phyloP scores from a whole-genome alignment of 2,329 filamentous ascomycete genomes.

The Colletotrichum sp. region DNA sequence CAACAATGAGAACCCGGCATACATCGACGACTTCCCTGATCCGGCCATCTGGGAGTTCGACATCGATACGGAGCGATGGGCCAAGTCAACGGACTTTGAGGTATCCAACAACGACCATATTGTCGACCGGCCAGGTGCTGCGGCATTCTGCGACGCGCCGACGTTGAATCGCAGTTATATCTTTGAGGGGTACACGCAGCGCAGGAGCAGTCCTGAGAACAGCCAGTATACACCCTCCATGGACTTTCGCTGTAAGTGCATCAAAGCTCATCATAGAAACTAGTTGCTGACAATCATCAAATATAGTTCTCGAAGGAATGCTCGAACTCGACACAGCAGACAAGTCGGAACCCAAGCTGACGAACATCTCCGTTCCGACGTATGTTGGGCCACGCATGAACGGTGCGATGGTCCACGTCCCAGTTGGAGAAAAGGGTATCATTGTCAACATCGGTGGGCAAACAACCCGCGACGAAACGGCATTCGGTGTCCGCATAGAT shows the following conservation, averaged over 20 bases:
- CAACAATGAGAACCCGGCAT: constrained; percentile 17
- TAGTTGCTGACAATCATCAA: neutral
- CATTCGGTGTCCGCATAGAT: neutral
- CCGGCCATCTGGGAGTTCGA: constrained; percentile 10
- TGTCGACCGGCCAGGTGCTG: constrained; percentile 19
- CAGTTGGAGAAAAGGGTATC: constrained; percentile 20
- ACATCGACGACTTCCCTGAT: constrained; percentile 8
- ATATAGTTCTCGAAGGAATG: constrained; percentile 19
- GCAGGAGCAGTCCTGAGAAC: constrained; percentile 17
- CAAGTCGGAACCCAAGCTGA: constrained; percentile 13
- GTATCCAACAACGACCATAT: constrained; percentile 12
- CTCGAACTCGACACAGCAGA: constrained; percentile 19
- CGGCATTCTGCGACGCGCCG: constrained; percentile 22
- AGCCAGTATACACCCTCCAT: neutral
- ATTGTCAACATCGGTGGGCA: constrained; percentile 23
- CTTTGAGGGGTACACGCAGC: constrained; percentile 23
- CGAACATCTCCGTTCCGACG: constrained; percentile 24
- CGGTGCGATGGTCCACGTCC: constrained; percentile 25
- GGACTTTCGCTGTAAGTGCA: constrained; percentile 15
- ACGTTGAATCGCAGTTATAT: constrained; percentile 21
- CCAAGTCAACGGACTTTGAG: neutral
- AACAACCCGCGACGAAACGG: constrained; percentile 13
- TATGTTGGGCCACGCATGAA: constrained; percentile 25
- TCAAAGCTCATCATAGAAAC: neutral
- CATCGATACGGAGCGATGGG: constrained; percentile 3